phyloP scores from a whole-genome alignment of 495 filamentous ascomycete species.

The Bryoglossum gracile region DNA sequence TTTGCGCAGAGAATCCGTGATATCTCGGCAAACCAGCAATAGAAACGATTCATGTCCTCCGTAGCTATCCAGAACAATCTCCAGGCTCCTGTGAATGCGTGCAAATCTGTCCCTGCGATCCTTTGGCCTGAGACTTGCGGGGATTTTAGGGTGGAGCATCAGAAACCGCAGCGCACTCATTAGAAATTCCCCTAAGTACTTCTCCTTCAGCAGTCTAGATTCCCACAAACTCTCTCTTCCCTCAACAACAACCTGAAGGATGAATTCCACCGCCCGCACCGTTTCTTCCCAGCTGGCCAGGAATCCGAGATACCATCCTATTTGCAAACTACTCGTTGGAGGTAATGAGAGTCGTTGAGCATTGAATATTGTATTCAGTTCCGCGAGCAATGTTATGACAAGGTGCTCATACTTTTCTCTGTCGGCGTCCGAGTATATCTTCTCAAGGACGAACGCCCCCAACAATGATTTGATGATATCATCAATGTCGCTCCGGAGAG shows the following conservation, averaged over 20 bases:
- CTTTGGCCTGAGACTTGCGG: conserved; percentile 21
- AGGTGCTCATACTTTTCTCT: conserved; percentile 27
- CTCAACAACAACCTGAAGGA: conserved; percentile 29
- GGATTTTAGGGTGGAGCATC: conserved; percentile 31
- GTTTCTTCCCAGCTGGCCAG: conserved; percentile 33
- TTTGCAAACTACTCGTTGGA: conserved; percentile 24
- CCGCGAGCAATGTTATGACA: conserved; percentile 23
- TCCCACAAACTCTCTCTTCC: conserved; percentile 31
- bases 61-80: conserved; percentile 32
- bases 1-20: conserved; percentile 25
- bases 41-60: conserved; percentile 29
- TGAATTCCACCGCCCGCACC: conserved; percentile 30
- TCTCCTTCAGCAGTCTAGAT: conserved; percentile 25
- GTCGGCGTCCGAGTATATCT: conserved; percentile 27
- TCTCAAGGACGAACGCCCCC: conserved; percentile 33
- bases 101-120: conserved; percentile 31
- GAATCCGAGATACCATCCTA: conserved; percentile 31
- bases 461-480: conserved; percentile 32
- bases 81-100: conserved; percentile 28
- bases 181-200: conserved; percentile 30
- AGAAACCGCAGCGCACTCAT: conserved; percentile 31
- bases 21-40: conserved; percentile 29
- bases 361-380: conserved; percentile 29
- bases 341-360: conserved; percentile 32
- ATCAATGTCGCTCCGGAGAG: conserved; percentile 33